Base-by-base conservation (phyloP, 139 green algal genomes). In the Chlorella sp. region DNA sequence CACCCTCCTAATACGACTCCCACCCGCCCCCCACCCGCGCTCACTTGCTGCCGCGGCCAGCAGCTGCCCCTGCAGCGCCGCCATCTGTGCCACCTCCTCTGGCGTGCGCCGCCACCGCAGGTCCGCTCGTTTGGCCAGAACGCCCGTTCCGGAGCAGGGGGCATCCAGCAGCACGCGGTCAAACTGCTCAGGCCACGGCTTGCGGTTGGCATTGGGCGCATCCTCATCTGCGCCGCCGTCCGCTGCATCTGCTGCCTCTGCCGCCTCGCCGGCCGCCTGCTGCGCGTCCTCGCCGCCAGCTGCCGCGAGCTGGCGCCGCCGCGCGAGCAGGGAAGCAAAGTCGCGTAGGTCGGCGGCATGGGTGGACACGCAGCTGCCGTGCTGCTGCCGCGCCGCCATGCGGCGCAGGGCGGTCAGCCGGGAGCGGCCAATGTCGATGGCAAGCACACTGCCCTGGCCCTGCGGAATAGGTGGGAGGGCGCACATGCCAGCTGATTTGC, bases 81-180 rank as follows among this genome's bases (percentile, higher is more conserved):
- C 77, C 58, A 83, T 38, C 65, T 69, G 69, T 64, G 62, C 3
- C 34, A 98, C 34, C 69, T 96, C 81, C 44, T 90, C 84, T 40
- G 85, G 80, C 17, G 43, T 87, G 30, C 96, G 84, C 30, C 92
- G 86, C 96, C 96, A 99, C 32, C 96, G 88, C 85, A 99, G 83
- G 89, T 99, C 96, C 0, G 96, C 93, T 1, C 94, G 89, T 88
- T 98, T 98, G 28, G 87, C 75, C 40, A 99, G 90, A 73, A 98
- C 95, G 2, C 96, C 96, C 17, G 91, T 93, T 41, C 96, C 95
- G n/a, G 90, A 95, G 92, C 96, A 99, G 6, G 96, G 96, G 20
- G 93, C 95, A 65, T 99, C 96, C 67, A 99, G 64, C 69, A 99
- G 92, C 69, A 99, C 96, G 7, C 80, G 76, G 85, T 98, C 94